phyloP scores from a whole-genome alignment of 1,139 yeast genomes.

The Yamadazyma diddensiae region DNA sequence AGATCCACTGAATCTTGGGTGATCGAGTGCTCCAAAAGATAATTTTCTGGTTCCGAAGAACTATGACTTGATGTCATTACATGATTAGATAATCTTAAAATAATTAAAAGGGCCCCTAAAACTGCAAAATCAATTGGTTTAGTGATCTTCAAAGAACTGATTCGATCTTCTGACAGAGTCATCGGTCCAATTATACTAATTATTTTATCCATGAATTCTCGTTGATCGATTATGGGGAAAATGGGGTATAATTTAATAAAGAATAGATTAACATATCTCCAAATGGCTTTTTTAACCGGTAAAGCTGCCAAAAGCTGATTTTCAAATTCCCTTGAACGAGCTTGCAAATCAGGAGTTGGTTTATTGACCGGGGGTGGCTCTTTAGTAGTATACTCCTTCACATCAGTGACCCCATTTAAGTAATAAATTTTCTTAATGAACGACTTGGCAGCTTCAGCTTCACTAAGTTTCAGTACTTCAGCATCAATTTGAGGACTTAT shows the following conservation, averaged over 20 bases:
- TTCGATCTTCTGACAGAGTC: conserved; percentile 12
- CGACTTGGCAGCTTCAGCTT: conserved; percentile 23
- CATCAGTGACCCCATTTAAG: conserved; percentile 3
- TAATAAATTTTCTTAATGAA: conserved; percentile 1
- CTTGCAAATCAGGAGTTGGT: too few species aligned
- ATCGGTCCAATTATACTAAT: conserved; percentile 24
- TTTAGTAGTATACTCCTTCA: conserved; percentile 2
- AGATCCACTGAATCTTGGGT: conserved; percentile 29
- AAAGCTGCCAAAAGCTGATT: conserved; percentile 22
- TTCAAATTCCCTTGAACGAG: background rate
- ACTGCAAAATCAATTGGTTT: conserved; percentile 30
- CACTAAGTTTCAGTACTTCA: conserved; percentile 9
- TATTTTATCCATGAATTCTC: conserved; percentile 19
- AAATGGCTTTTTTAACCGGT: conserved; percentile 41
- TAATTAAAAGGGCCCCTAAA: conserved; percentile 27
- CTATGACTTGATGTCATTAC: conserved; percentile 26
- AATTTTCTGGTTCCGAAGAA: too few species aligned
- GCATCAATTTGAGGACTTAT: conserved; percentile 3
- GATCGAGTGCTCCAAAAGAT: conserved; percentile 22
- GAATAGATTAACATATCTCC: conserved; percentile 46
- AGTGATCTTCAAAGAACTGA: conserved; percentile 19
- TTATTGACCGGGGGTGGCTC: too few species aligned
- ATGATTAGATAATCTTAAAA: conserved; percentile 29
- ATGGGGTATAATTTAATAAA: conserved; percentile 44
- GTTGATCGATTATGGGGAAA: conserved; percentile 48